Evolutionary conservation across 768 basidiomycete genomes (phyloP).

Genomic region (Baorangia bicolor): DNA sequence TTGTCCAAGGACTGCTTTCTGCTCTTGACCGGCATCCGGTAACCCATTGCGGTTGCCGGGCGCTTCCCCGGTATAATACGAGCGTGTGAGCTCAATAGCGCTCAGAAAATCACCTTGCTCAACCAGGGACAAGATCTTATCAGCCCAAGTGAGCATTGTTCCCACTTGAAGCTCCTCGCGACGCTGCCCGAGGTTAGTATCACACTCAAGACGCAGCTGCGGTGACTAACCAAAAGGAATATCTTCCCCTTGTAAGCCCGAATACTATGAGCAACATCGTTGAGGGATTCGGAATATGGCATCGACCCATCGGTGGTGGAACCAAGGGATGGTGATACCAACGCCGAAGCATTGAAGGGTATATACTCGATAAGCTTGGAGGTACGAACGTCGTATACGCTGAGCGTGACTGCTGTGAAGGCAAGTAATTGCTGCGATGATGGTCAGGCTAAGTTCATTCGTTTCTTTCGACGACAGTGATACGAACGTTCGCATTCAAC

Average conservation of each 20-base stretch:
- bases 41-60: slow-evolving; percentile 87
- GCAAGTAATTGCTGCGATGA: slow-evolving; percentile 63
- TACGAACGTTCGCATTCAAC: slow-evolving; percentile 84
- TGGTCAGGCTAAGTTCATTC: background rate
- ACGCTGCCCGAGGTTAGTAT: slow-evolving; percentile 43
- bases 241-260: slow-evolving; percentile 87
- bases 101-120: slow-evolving; percentile 84
- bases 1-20: slow-evolving; percentile 64
- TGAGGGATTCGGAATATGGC: slow-evolving; percentile 48
- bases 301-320: slow-evolving; percentile 46
- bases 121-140: slow-evolving; percentile 81
- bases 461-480: slow-evolving; percentile 19
- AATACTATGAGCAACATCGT: slow-evolving; percentile 67
- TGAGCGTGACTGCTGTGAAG: slow-evolving; percentile 55
- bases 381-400: slow-evolving; percentile 66
- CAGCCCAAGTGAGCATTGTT: slow-evolving; percentile 91
- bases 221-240: slow-evolving; percentile 73
- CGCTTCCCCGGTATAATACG: slow-evolving; percentile 77
- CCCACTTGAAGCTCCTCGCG: slow-evolving; percentile 72
- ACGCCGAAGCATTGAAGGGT: slow-evolving; percentile 51
- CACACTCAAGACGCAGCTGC: background rate
- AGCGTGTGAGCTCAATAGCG: slow-evolving; percentile 82
- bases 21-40: slow-evolving; percentile 60
- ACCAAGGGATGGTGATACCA: slow-evolving; percentile 54
- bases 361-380: slow-evolving; percentile 62